Evolutionary conservation across 805 yeast genomes (phyloP).

Genomic region (Ascoidea tarda): DNA sequence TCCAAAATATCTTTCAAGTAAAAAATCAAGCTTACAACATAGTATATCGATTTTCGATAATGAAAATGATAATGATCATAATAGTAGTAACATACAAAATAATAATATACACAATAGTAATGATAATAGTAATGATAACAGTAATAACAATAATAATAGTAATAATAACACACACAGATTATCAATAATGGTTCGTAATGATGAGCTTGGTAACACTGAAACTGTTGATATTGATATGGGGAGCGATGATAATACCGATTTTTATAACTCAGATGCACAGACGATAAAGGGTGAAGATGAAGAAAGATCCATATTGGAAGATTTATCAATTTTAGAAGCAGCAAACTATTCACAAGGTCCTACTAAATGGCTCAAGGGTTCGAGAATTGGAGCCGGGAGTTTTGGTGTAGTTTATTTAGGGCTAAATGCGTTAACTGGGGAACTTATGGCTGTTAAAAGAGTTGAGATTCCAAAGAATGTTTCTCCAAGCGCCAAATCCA

Average conservation of each 20-base stretch:
- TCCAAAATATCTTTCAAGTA: too few relatives aligned
- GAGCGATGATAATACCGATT: background rate
- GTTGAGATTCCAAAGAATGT: conserved; percentile 47
- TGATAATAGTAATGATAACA: too few relatives aligned
- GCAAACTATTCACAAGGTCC: conserved; percentile 35
- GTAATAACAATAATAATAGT: too few relatives aligned
- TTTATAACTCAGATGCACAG: background rate
- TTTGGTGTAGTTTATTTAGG: conserved; percentile 92
- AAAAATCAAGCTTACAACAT: too few relatives aligned
- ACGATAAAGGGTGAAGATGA: background rate
- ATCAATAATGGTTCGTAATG: background rate
- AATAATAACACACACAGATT: background rate
- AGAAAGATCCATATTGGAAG: conserved; percentile 12
- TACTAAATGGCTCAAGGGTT: conserved; percentile 82
- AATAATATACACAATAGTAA: too few relatives aligned
- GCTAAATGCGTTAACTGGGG: conserved; percentile 85
- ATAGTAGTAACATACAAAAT: too few relatives aligned
- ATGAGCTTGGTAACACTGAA: background rate
- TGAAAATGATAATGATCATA: too few relatives aligned
- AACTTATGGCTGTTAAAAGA: conserved; percentile 93
- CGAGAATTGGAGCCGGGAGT: conserved; percentile 87
- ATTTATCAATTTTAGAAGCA: conserved; percentile 16
- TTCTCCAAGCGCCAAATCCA: conserved; percentile 10
- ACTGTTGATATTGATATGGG: background rate
- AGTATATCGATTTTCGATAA: background rate